Base-by-base conservation (phyloP, 2,329 filamentous ascomycete genomes). In the Ophiostoma sp. region DNA sequence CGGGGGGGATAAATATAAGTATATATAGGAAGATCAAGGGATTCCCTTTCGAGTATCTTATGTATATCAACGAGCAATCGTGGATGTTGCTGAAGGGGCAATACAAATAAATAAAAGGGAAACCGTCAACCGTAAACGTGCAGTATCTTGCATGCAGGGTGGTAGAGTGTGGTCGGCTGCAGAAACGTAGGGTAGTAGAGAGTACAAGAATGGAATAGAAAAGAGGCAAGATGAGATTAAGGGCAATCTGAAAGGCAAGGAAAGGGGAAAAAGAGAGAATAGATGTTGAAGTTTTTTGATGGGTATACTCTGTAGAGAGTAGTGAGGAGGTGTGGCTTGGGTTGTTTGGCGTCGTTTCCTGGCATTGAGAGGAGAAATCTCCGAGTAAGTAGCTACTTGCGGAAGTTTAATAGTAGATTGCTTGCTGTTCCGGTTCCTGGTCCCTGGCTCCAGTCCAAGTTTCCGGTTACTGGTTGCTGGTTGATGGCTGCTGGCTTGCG, bases 1-100 rank as follows among this genome's bases (percentile, higher is more conserved):
- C 52, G 23, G 52, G 48, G 48, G 52, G 52, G 20, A 31, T 57
- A 27, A 7, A 57, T 57, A 11, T 31, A 57, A 27, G 17, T 27
- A 57, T 57, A 57, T 57, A 27, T 57, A 54, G 44, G n/a, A 52
- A 57, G n/a, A 57, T 57, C 52, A 27, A 57, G 23, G 23, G 52
- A 27, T 57, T 57, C 20, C 1, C 13, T 11, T 39, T 4, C 2
- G 13, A 48, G 52, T 48, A 2, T 48, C 17, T 48, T 11, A 31
- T 57, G 48, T 54, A 5, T 20, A 54, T 54, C 48, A 54, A 54
- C 48, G n/a, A 8, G n/a, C 48, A 23, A 27, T 27, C 48, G 7
- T 54, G n/a, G 1, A 44, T 1, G 13, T 10, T n/a, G 44, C 7
- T 7, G 5, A 8, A n/a, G 17, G 5, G 20, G 6, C 10, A 39